A percentile compares a stretch with the other conserved stretches of the same genome.
phyloP scores from a whole-genome alignment of 1,284 basidiomycete genomes.

The Inonotus obliquus region DNA sequence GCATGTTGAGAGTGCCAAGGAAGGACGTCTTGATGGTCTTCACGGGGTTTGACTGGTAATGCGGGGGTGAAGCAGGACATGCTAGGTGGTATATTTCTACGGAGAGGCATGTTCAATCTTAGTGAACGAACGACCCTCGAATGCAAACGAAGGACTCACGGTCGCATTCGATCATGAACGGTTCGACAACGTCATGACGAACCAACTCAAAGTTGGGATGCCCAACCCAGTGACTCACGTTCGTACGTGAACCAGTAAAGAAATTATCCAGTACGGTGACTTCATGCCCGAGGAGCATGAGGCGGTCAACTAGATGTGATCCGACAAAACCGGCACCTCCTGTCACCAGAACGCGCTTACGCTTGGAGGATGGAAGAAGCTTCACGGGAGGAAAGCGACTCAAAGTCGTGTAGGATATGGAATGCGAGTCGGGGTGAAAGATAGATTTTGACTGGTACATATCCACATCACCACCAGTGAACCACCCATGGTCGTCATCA shows the following conservation, averaged over 20 bases:
- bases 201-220: conserved; percentile 99
- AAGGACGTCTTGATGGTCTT: conserved; percentile 99
- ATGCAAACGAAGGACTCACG: conserved; percentile 48
- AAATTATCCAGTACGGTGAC: conserved; percentile 98
- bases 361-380: conserved; percentile 69
- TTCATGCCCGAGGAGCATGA: conserved; percentile 97
- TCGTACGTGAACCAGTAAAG: conserved; percentile 95
- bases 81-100: conserved; percentile 95
- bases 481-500: conserved; percentile 45
- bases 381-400: conserved; percentile 89
- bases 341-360: conserved; percentile 91
- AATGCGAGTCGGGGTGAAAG: conserved; percentile 69
- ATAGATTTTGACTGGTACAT: conserved; percentile 79
- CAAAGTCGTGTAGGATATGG: conserved; percentile 89
- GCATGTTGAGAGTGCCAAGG: conserved; percentile 96
- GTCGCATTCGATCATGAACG: conserved; percentile 96
- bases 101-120: conserved; percentile 8
- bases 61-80: conserved; percentile 92
- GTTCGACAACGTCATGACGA: conserved; percentile 94
- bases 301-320: conserved; percentile 92
- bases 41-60: conserved; percentile 93
- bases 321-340: conserved; percentile 98
- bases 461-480: conserved; percentile 45
- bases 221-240: conserved; percentile 91
- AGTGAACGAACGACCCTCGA: neutral